Base-by-base conservation (phyloP, 2,329 filamentous ascomycete genomes). In the Phialemonium atrogriseum region DNA sequence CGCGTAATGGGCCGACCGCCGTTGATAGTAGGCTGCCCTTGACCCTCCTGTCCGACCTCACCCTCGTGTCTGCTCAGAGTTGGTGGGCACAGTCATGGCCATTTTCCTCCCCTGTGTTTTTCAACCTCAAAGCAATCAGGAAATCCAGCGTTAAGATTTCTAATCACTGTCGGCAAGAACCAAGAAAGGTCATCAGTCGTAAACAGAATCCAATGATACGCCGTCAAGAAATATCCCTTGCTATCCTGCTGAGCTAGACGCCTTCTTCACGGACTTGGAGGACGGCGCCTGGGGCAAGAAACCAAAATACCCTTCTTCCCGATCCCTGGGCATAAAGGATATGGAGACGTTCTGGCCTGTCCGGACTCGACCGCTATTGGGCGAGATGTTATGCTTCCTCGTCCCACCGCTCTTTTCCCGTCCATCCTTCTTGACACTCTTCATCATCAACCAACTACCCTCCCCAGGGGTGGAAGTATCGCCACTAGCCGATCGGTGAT, bases 291-390 rank as follows among this genome's bases (percentile, higher is more conserved):
- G 35, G 5, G 62, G 54, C 22, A 68, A 70, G 39, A 15, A 68
- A 70, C 20, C 22, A 68, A 70, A 39, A 15, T 68, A 70, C 20
- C 57, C 54, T 15, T 65, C 59, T 8, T 55, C 42, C 23, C 45
- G 30, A 33, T 57, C 41, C 3, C 60, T 27, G 21, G 42, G 46
- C 4, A 49, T 52, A 17, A 58, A 42, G 1, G 47, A 43, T 7
- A 48, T 44, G 3, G 48, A 41, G 28, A 45, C 43, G 14, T 33
- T 43, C 10, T 66, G 66, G 3, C 68, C 64, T 3, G 68, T 72
- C 37, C 69, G 60, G 2, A 60, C 55, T 29, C 63, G 58, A 2
- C 64, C 67, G 34, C 59, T 66, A 39, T 69, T 73, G 5, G 66
- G 62, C 4, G 64, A 60, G 4, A 47, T 35, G 10, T 37, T 7